Evolutionary conservation across 1,284 basidiomycete genomes (phyloP).

Genomic region (Marasmius sp.): DNA sequence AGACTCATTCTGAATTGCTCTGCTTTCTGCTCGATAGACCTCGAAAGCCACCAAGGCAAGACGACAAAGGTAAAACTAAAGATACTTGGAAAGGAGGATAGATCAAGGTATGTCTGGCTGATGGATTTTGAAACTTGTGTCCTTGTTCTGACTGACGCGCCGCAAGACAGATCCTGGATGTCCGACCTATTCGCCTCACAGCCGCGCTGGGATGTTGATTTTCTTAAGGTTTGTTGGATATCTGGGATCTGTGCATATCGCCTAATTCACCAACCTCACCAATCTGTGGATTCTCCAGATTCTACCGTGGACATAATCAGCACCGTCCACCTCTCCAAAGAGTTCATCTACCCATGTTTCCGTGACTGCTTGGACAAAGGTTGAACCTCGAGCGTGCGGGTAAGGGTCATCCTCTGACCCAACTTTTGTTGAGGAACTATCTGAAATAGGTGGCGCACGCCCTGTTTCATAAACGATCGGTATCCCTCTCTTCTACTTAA

Average conservation of each 20-base stretch:
- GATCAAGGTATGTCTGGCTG: conserved; percentile 38
- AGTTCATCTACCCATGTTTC: conserved; percentile 60
- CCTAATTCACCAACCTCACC: not conserved
- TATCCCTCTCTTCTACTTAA: too few species aligned
- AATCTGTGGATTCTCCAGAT: too few species aligned
- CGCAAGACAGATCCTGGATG: conserved; percentile 39
- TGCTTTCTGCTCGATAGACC: too few species aligned
- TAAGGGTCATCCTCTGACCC: not conserved
- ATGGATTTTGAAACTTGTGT: not conserved
- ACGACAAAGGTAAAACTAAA: too few species aligned
- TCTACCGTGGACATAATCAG: conserved; percentile 27
- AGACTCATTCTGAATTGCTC: too few species aligned
- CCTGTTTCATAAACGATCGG: too few species aligned
- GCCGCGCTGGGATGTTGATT: conserved; percentile 58
- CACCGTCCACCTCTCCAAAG: conserved; percentile 35
- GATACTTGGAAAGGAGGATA: conserved; percentile 43
- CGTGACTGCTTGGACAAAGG: conserved; percentile 51
- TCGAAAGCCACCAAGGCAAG: too few species aligned
- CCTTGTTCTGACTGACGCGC: conserved; percentile 1
- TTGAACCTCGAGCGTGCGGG: conserved; percentile 37
- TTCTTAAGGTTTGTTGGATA: conserved; percentile 50
- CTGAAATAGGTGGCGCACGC: too few species aligned
- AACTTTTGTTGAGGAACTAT: conserved; percentile 14
- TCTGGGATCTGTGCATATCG: not conserved
- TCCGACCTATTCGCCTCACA: conserved; percentile 49